Percentiles rank a stretch among this genome's conserved stretches.
These are phyloP conservation scores for Hericium coralloides DNA, from an alignment of 768 basidiomycete species.

Conservation along the genomic window DNA sequence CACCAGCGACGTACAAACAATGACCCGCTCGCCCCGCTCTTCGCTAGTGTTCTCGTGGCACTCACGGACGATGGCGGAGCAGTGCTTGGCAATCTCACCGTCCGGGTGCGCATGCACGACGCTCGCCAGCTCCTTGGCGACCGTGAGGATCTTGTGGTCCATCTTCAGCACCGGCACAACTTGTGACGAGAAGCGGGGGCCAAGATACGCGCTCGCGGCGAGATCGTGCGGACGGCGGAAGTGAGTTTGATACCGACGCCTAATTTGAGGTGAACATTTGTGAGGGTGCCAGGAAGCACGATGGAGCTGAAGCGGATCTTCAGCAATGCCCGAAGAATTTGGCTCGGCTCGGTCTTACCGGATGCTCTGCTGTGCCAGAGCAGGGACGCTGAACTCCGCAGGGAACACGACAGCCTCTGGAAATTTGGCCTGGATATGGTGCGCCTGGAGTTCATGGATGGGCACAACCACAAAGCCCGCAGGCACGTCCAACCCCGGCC, in stretches of 20 bases:
- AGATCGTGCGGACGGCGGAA: slow-evolving; percentile 49
- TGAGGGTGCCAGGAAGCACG: slow-evolving; percentile 37
- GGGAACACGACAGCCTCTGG: slow-evolving; percentile 35
- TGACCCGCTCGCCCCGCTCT: slow-evolving; percentile 38
- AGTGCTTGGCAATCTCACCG: slow-evolving; percentile 45
- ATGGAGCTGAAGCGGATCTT: slow-evolving; percentile 34
- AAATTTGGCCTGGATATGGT: slow-evolving; percentile 43
- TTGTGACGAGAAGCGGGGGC: slow-evolving; percentile 44
- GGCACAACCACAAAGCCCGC: slow-evolving; percentile 35
- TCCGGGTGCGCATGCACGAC: slow-evolving; percentile 39
- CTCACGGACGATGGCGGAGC: slow-evolving; percentile 43
- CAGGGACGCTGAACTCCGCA: slow-evolving; percentile 31
- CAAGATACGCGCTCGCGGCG: slow-evolving; percentile 47
- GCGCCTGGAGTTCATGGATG: slow-evolving; percentile 45
- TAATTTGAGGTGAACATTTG: slow-evolving; percentile 42
- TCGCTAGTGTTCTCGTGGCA: slow-evolving; percentile 30
- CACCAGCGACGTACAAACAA: slow-evolving; percentile 49
- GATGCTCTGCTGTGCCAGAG: slow-evolving; percentile 46
- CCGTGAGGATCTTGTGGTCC: slow-evolving; percentile 40
- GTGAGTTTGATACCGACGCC: slow-evolving; percentile 49
- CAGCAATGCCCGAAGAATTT: neutral
- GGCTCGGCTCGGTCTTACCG: slow-evolving; percentile 24
- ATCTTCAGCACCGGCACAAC: slow-evolving; percentile 41
- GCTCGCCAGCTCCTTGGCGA: slow-evolving; percentile 47
- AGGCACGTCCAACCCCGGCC: slow-evolving; percentile 25